Evolutionary conservation across 2,329 filamentous ascomycete genomes (phyloP), one percentile per base, ranked within the genome.

Genomic region (Herpotrichia juniperi): DNA sequence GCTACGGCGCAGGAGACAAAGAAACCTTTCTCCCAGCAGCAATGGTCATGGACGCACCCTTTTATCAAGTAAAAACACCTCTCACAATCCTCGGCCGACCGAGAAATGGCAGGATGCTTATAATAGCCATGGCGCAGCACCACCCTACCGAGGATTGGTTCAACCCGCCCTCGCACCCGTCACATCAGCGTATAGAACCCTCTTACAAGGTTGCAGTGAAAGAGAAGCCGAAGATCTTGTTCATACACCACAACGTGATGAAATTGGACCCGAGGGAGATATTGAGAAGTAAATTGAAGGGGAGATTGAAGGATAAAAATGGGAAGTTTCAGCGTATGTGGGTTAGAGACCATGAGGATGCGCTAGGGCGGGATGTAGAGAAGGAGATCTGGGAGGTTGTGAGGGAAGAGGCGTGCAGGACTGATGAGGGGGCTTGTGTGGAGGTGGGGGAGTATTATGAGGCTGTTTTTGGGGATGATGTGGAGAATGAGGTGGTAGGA

Each of bases 21-120:
- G 79, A 82, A 54, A 81, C 78, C 0, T 80, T 80, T 50, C 55
- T 77, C 9, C 74, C 74, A 44, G 78, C 77, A 0, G 78, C 78
- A 6, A 58, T 75, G n/a, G 76, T 71, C 8, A 63, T 79, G n/a
- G 64, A 67, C 2, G 55, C 66, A 6, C 70, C 75, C 0, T 77
- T 71, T 53, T 79, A 78, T 60, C 65, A 74, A 58, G 72, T 78
- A 45, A 65, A 69, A 47, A 70, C 71, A 22, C 57, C 54, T 0
- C 66, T 69, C n/a, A 55, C 49, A 4, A 61, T 70, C 24, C 51
- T 76, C 1, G 75, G 75, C 10, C 67, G 54, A 19, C 28, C 35
- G 10, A 34, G 56, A 5, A 52, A 60, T n/a, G 54, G 52, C 11
- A 32, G 44, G 2, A 65, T 46, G 43, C 43, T 51, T 3, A 43